phyloP scores from a whole-genome alignment of 164 flowering plant genomes.

The Macadamia tetraphylla region DNA sequence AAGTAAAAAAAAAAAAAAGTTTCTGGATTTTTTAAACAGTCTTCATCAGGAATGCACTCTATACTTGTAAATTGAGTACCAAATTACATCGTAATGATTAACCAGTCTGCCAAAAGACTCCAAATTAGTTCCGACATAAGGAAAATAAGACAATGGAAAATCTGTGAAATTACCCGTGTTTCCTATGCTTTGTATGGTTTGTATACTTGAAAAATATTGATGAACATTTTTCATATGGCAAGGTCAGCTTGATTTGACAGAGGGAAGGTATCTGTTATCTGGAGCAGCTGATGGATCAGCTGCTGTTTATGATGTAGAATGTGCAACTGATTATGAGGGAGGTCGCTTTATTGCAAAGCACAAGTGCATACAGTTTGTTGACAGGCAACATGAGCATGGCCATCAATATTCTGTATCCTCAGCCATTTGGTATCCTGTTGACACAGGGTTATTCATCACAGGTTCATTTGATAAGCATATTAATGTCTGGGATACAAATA shows the following conservation, averaged over 20 bases:
- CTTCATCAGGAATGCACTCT: too few species aligned
- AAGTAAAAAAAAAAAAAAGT: too few species aligned
- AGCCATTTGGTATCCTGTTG: slow-evolving; percentile 94
- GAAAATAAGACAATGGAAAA: too few species aligned
- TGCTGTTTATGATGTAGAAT: slow-evolving; percentile 76
- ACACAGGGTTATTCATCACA: slow-evolving; percentile 85
- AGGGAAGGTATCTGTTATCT: slow-evolving; percentile 77
- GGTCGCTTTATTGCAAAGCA: slow-evolving; percentile 69
- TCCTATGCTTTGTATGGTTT: too few species aligned
- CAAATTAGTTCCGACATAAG: too few species aligned
- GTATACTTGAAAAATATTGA: not conserved
- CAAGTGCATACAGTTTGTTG: slow-evolving; percentile 46
- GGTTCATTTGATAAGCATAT: slow-evolving; percentile 84
- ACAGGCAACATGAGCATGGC: slow-evolving; percentile 70
- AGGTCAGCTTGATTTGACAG: slow-evolving; percentile 91
- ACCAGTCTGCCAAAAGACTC: too few species aligned
- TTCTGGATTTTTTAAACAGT: too few species aligned
- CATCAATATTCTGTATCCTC: slow-evolving; percentile 80
- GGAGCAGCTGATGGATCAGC: slow-evolving; percentile 91
- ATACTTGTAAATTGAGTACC: too few species aligned
- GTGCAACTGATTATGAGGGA: slow-evolving; percentile 50
- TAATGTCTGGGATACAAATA: slow-evolving; percentile 96
- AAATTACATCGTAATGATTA: too few species aligned
- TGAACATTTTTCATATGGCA: slow-evolving; percentile 17
- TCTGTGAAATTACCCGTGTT: too few species aligned